A percentile compares a stretch with the other conserved stretches of the same genome.
These are phyloP conservation scores for Kazachstania africana DNA, from an alignment of 805 yeast species.

Conservation along the genomic window DNA sequence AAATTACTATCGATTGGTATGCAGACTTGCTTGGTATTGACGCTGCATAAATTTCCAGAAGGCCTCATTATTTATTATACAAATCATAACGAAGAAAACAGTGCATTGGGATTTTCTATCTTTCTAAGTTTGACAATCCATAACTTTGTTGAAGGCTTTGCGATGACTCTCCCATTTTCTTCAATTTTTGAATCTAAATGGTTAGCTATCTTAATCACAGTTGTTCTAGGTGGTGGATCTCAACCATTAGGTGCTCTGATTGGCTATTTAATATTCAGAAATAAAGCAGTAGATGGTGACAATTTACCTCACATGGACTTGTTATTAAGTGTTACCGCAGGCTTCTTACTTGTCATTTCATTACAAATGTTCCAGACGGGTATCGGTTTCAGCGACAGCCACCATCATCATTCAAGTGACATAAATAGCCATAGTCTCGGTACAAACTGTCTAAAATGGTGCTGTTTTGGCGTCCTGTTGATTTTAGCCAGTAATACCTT, in stretches of 20 bases:
- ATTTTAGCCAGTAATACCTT: slow-evolving; percentile 19
- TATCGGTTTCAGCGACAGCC: slow-evolving; percentile 65
- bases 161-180: slow-evolving; percentile 84
- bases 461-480: slow-evolving; percentile 24
- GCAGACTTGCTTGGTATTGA: slow-evolving; percentile 79
- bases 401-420: slow-evolving; percentile 28
- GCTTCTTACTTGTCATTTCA: slow-evolving; percentile 72
- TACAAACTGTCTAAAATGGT: slow-evolving; percentile 25
- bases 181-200: slow-evolving; percentile 54
- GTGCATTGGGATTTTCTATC: slow-evolving; percentile 59
- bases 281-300: slow-evolving; percentile 26
- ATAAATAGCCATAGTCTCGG: slow-evolving; percentile 23
- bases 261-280: slow-evolving; percentile 43
- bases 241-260: slow-evolving; percentile 83
- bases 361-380: slow-evolving; percentile 81
- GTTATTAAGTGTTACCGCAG: slow-evolving; percentile 64
- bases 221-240: slow-evolving; percentile 66
- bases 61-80: slow-evolving; percentile 73
- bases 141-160: slow-evolving; percentile 87
- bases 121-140: slow-evolving; percentile 80
- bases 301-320: slow-evolving; percentile 28
- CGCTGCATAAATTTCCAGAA: slow-evolving; percentile 88
- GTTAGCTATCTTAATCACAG: slow-evolving; percentile 54
- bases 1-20: slow-evolving; percentile 76
- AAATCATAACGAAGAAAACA: slow-evolving; percentile 33